Base-by-base conservation (phyloP, 495 filamentous ascomycete species). In the Hypoxylon crocopeplum region DNA sequence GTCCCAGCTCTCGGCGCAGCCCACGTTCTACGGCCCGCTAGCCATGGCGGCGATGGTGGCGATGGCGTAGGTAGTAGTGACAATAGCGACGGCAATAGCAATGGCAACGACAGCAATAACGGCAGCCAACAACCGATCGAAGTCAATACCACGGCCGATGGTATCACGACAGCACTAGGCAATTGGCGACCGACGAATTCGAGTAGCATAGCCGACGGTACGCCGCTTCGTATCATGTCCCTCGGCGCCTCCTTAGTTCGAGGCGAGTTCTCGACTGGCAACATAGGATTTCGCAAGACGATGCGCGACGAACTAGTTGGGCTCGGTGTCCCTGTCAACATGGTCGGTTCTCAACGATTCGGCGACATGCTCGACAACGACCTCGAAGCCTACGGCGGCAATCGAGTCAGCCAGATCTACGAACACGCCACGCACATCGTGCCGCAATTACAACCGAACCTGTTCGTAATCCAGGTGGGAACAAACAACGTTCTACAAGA, bases 171-270 rank as follows among this genome's bases (percentile, higher is more conserved):
- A 10, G 49, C 56, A 13, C n/a, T 25, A 13, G 62, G 62, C n/a
- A 32, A 37, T 37, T 70, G 68, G 68, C 57, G 20, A 11, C 68
- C 68, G 1, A 22, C 54, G 6, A 70, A 68, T 30, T 70, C 65
- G 7, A 70, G 58, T 17, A 63, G 16, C 13, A 65, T 70, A 11
- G 68, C 65, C 0, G 44, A 66, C 8, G 68, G 65, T 1, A 62
- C 58, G 7, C 67, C 69, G 0, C 71, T 85, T 0, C 73, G 81
- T 15, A 75, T 83, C 24, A 71, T 85, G 68, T 78, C 82, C 15
- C 68, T 85, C 5, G 84, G 84, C 12, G 83, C 82, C 7, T 86
- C 83, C 0, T 79, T 87, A 41, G 84, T 84, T 8, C 71, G 70
- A 39, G 84, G 84, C 8, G 79, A 77, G 38, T 65, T 63, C 25